Conservation (phyloP, 163 green algal species). For the Chloromonas sp. region DNA sequence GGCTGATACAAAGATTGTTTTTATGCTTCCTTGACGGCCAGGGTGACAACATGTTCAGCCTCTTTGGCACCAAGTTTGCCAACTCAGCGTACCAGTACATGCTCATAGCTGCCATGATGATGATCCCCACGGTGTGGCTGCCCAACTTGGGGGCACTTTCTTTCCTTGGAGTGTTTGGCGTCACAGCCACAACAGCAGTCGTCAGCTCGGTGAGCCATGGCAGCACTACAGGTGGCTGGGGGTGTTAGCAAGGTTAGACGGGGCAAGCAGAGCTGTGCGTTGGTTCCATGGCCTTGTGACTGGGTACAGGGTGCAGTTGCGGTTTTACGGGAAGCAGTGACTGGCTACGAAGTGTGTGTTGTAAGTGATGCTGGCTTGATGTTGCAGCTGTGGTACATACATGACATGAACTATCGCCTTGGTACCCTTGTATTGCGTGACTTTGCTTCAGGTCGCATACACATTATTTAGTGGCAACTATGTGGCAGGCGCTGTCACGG, state of each 20-base stretch:
- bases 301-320: too few relatives aligned
- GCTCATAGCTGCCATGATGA: constrained; percentile 42
- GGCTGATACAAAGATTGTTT: too few relatives aligned
- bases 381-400: too few relatives aligned
- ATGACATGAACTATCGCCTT: too few relatives aligned
- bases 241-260: not conserved
- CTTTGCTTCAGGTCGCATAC: constrained; percentile 31
- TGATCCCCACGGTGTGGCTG: constrained; percentile 68
- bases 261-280: too few relatives aligned
- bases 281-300: too few relatives aligned
- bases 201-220: constrained; percentile 19
- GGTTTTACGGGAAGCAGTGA: too few relatives aligned
- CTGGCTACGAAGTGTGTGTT: too few relatives aligned
- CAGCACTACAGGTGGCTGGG: not conserved
- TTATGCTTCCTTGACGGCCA: not conserved
- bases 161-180: constrained; percentile 47
- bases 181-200: constrained; percentile 41
- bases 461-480: constrained; percentile 39
- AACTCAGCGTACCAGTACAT: constrained; percentile 35
- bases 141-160: constrained; percentile 57
- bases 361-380: too few relatives aligned
- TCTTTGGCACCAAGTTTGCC: constrained; percentile 30
- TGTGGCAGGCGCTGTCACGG: constrained; percentile 30
- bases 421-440: too few relatives aligned
- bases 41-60: constrained; percentile 48